Evolutionary conservation across 345 rosid genomes (phyloP).

Genomic region (Lepidium aucheri): DNA sequence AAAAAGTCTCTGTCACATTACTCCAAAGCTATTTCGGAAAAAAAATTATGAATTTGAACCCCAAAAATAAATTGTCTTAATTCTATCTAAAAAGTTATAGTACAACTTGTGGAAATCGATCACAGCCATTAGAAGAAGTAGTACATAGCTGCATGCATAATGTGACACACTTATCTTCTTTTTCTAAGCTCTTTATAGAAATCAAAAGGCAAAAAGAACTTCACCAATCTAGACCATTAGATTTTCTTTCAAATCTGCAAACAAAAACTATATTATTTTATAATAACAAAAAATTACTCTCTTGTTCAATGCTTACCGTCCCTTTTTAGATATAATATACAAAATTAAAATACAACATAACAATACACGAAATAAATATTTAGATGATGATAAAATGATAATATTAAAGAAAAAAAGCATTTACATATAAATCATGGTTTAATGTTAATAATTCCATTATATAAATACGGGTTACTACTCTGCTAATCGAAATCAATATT

Average conservation of each 20-base stretch:
- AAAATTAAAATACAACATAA: background rate
- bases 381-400: too few relatives aligned
- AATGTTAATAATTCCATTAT: too few relatives aligned
- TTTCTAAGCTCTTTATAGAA: background rate
- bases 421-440: too few relatives aligned
- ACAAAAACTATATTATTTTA: background rate
- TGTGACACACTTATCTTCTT: slow-evolving; percentile 20
- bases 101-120: slow-evolving; percentile 11
- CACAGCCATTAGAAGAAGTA: slow-evolving; percentile 10
- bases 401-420: too few relatives aligned
- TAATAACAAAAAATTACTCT: background rate
- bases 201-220: background rate
- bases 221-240: slow-evolving; percentile 9
- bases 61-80: background rate
- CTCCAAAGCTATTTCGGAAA: background rate
- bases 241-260: background rate
- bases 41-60: background rate
- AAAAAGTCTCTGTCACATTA: background rate
- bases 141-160: slow-evolving; percentile 18
- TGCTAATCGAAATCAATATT: background rate
- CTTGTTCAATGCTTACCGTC: background rate
- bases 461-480: background rate
- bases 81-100: background rate
- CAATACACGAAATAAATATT: background rate
- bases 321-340: background rate